Evolutionary conservation across 192 early-diverging fungal species (phyloP).

Genomic region (Backusella australiensis): DNA sequence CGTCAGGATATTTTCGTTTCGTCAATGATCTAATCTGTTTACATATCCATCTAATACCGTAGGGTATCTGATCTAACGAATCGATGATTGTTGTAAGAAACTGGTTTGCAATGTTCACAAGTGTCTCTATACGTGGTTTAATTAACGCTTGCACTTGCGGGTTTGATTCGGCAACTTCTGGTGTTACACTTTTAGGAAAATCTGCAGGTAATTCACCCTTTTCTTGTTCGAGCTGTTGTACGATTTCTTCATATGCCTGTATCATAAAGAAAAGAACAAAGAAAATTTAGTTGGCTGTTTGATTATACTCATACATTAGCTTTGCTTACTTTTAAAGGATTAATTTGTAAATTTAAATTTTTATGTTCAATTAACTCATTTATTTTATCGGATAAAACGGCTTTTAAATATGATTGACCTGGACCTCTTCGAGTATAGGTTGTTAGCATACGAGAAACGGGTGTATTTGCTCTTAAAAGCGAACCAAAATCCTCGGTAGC

Average conservation of each 20-base stretch:
- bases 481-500: conserved; percentile 86
- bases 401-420: conserved; percentile 88
- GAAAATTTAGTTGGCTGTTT: neutral
- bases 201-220: conserved; percentile 45
- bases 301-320: neutral
- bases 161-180: conserved; percentile 75
- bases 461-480: conserved; percentile 90
- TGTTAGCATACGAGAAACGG: conserved; percentile 98
- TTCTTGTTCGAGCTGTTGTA: conserved; percentile 59
- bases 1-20: conserved; percentile 87
- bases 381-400: conserved; percentile 77
- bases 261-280: neutral
- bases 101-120: conserved; percentile 80
- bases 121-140: conserved; percentile 67
- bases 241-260: conserved; percentile 73
- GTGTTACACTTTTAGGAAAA: conserved; percentile 69
- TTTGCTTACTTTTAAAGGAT: conserved; percentile 74
- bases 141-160: conserved; percentile 78
- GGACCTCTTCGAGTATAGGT: conserved; percentile 90
- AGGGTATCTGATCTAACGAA: conserved; percentile 85
- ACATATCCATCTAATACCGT: conserved; percentile 96
- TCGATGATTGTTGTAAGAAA: conserved; percentile 83
- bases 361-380: conserved; percentile 74
- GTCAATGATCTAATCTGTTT: conserved; percentile 92
- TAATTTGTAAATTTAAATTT: conserved; percentile 87